Conservation (phyloP, 305 asterid genomes). For the Striga hermonthica region DNA sequence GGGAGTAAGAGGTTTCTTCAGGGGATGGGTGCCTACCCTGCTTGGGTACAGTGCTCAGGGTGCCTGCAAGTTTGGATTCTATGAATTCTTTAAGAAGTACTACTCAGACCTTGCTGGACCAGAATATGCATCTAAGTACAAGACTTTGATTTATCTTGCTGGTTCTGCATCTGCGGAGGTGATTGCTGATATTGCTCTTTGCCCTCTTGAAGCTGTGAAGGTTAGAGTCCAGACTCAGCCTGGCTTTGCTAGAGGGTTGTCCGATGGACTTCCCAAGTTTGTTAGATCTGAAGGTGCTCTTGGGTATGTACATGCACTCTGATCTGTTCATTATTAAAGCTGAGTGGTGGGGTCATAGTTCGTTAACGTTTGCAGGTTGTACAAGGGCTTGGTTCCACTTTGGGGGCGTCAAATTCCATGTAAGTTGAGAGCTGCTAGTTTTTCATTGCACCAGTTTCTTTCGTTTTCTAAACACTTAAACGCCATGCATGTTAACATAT, state of each 20-base stretch:
- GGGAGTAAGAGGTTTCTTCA: constrained; percentile 52
- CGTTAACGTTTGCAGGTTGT: constrained; percentile 42
- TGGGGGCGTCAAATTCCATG: constrained; percentile 83
- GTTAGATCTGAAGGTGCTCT: constrained; percentile 61
- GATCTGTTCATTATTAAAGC: neutral
- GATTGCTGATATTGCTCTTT: constrained; percentile 65
- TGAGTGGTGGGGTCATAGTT: neutral
- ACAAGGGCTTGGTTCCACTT: constrained; percentile 69
- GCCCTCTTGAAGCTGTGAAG: constrained; percentile 70
- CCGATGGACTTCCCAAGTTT: constrained; percentile 65
- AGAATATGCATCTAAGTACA: constrained; percentile 58
- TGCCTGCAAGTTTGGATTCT: constrained; percentile 24
- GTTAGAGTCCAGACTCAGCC: constrained; percentile 76
- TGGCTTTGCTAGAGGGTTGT: constrained; percentile 61
- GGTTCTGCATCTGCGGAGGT: constrained; percentile 78
- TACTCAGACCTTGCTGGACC: constrained; percentile 49
- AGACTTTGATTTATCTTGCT: constrained; percentile 67
- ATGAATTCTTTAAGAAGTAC: constrained; percentile 23
- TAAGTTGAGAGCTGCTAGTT: constrained; percentile 34
- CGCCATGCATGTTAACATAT: neutral
- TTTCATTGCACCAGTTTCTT: neutral
- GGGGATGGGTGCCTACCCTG: constrained; percentile 23
- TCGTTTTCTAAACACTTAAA: neutral
- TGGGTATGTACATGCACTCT: constrained; percentile 44
- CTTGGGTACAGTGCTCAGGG: constrained; percentile 23